Base-by-base conservation (phyloP, 2,329 filamentous ascomycete genomes). In the Parasarocladium wereldwijsianum region DNA sequence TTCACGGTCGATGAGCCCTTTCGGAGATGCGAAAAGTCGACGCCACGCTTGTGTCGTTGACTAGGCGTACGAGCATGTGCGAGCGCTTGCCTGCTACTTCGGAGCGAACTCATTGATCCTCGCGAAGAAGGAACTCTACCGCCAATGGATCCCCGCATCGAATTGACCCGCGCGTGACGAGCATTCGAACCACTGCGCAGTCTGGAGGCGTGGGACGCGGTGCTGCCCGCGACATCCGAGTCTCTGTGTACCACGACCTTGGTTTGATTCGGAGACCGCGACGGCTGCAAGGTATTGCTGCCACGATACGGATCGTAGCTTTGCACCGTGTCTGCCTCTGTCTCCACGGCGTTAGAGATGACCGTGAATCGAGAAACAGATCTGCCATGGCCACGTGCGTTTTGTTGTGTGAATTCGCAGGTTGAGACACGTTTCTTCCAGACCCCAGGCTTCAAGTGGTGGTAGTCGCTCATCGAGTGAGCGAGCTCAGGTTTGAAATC, bases 391-490 rank as follows among this genome's bases (percentile, higher is more conserved):
- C 64, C 62, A 32, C 56, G 60, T 18, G 43, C 47, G 17, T 49
- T 57, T 30, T 52, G 46, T 30, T 63, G 56, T 3, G 57, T 56
- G 43, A 77, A 77, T 37, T 75, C 59, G 36, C 69, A 64, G 1
- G 72, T 76, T 1, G 71, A 73, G 28, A 72, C 60, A 26, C 69
- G 65, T 43, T 67, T 73, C 37, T 63, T 66, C 59, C 70, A 69
- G 17, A 59, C 54, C 1, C 58, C 52, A 8, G 71, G 69, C 33
- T 63, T 64, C 21, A 81, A 67, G 44, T 92, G 84, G 44, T 94
- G 87, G 43, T 92, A 90, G 45, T 96, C 87, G 51, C 85, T 93
- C 33, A 77, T 69, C 1, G 87, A 93, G 46, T 90, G 80, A n/a
- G 71, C 71, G 32, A 94, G 59, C 14, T 80, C 70, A 17, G 76